Percentiles rank a stretch among this genome's conserved stretches.
phyloP scores from a whole-genome alignment of 192 early-diverging fungal species.

The Glomus cerebriforme region DNA sequence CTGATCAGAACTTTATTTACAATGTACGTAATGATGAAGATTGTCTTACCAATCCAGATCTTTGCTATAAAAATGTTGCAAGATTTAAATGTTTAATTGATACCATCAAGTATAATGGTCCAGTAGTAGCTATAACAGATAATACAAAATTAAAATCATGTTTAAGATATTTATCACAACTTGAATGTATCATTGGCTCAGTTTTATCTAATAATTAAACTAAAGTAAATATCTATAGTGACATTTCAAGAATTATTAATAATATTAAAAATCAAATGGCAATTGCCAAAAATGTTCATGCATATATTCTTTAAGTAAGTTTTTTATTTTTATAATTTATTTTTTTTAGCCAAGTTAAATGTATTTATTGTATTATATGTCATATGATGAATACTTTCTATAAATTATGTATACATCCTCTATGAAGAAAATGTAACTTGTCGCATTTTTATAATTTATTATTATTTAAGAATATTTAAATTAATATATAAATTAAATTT shows the following conservation, averaged over 20 bases:
- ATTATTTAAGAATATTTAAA: too few species aligned
- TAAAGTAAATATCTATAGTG: too few species aligned
- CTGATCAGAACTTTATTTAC: too few species aligned
- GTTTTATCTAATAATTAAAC: background rate
- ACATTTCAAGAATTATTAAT: too few species aligned
- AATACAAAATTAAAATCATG: background rate
- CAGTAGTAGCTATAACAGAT: background rate
- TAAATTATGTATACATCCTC: too few species aligned
- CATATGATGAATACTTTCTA: too few species aligned
- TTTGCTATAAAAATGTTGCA: background rate
- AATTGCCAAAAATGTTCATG: background rate
- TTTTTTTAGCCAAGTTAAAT: too few species aligned
- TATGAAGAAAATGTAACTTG: too few species aligned
- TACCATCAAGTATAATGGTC: too few species aligned
- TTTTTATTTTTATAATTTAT: background rate
- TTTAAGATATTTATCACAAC: background rate
- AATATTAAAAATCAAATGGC: background rate
- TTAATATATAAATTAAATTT: too few species aligned
- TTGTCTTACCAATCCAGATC: background rate
- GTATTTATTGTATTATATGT: background rate
- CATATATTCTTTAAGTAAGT: background rate
- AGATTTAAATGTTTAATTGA: background rate
- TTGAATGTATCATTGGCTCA: background rate
- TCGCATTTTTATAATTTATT: background rate
- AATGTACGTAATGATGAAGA: background rate